Base-by-base conservation (phyloP, 192 early-diverging fungal genomes). In the Coemansia sp. region DNA sequence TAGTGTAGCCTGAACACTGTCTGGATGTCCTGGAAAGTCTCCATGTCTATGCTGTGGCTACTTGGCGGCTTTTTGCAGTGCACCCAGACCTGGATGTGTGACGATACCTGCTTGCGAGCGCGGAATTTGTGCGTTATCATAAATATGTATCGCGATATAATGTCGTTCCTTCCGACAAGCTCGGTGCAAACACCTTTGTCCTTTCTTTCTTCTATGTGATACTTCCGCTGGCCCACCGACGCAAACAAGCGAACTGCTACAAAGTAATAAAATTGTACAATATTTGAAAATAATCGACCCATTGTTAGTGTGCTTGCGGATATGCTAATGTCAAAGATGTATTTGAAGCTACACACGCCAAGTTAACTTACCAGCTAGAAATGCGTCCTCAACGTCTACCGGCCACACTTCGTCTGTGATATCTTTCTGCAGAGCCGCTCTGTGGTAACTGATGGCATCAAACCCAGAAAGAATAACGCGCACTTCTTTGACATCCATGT, bases 81-180 rank as follows among this genome's bases (percentile, higher is more conserved):
- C 57, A 86, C 88, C 71, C 89, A 81, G 9, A 92, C 90, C 66
- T 92, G 90, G 34, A 92, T 89, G 63, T 92, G 90, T 19, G 88
- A 90, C 2, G 89, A 90, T 7, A 92, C 89, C 62, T 92, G 90
- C 70, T 92, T 92, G 56, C 89, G 81, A n/a, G 89, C 83, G 10
- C 90, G 82, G 32, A 82, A 84, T 38, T 86, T 88, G 53, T 71
- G 46, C 1, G 89, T 92, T 45, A 87, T 84, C 67, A 84, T 85
- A 42, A 83, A 89, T 20, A 90, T 90, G 65, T 84, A 90, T 35
- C 89, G 88, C 8, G 90, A 88, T 34, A 92, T 89, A 14, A 90
- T 76, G 67, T 92, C 89, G 68, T 92, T 92, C 10, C 90, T 81
- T 15, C 90, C 87, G 40, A 69, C 56, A 45, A 84, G 65, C 75